Base-by-base conservation (phyloP, 352 stramenopile genomes). In the Globisporangium viniferum region DNA sequence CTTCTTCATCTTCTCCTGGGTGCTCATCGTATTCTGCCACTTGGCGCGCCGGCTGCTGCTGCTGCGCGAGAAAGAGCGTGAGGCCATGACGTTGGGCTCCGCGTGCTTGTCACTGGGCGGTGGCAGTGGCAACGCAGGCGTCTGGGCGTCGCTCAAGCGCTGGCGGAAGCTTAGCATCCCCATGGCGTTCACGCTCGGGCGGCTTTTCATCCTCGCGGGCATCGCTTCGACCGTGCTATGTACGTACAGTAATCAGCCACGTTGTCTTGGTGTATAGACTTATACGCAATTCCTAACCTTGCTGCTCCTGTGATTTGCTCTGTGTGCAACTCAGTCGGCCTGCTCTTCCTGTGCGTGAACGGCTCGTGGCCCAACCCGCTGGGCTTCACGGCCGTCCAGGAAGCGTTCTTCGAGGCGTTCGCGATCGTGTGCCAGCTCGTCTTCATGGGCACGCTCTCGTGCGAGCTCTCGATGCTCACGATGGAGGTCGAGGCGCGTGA, bases 351-450 rank as follows among this genome's bases (percentile, higher is more conserved):
- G 39, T 93, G 84, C n/a, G 88, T 92, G 1, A 93, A 96, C 64
- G 84, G 80, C 22, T 71, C 87, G 68, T 93, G 84, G 84, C 70
- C 79, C 9, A 96, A 96, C 35, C 87, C 88, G 1, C 59, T 94
- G 27, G 86, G 84, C 3, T 90, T 96, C 63, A 94, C 88, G 31
- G 86, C 86, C 35, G 75, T 88, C 0, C 84, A 94, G 64, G 88
- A 96, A 48, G 88, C 88, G 3, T 89, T 94, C 67, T 89, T 93
- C 49, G 88, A 96, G 64, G 84, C 88, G 3, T 78, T 92, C 56
- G 86, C 88, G 2, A 94, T 96, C 69, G 75, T 94, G 18, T 96
- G 85, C 49, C 88, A 96, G 64, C 75, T 96, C n/a, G 70, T 96
- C 22, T 96, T 91, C 76, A 93, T 96, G 82, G 88, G 88, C 14